Conservation (phyloP, 2,329 filamentous ascomycete species). For the Phialophora tarda region DNA sequence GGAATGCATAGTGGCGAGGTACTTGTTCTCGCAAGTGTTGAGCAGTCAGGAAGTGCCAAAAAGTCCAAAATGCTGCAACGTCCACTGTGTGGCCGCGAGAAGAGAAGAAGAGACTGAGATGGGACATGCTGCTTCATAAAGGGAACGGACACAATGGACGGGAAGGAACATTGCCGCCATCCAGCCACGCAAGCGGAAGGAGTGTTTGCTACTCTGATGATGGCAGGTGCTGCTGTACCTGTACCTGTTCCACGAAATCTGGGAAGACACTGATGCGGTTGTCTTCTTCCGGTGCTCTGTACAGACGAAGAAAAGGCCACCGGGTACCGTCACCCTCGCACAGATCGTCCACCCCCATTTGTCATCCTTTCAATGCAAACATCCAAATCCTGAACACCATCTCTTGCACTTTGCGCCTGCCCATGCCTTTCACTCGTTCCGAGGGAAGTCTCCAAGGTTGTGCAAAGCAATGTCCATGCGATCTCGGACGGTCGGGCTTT, state of each 20-base stretch:
- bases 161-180: not conserved
- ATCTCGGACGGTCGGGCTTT: constrained; percentile 51
- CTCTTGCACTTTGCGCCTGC: constrained; percentile 4
- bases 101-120: not conserved
- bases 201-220: not conserved
- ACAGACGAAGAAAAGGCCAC: constrained; percentile 3
- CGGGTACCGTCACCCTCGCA: constrained; percentile 7
- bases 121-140: not conserved
- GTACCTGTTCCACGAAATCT: not conserved
- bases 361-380: not conserved
- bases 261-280: not conserved
- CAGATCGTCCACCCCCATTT: constrained; percentile 9
- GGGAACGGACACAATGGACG: not conserved
- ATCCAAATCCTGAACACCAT: constrained; percentile 2
- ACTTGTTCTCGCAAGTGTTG: not conserved
- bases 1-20: constrained; percentile 9
- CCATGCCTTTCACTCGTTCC: constrained; percentile 2
- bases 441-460: constrained; percentile 58
- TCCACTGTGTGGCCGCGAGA: not conserved
- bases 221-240: constrained; percentile 10
- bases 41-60: constrained; percentile 5
- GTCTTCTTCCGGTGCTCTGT: not conserved
- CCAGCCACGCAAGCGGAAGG: constrained; percentile 1
- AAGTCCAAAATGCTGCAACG: constrained; percentile 4
- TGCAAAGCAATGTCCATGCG: constrained; percentile 67